Percentiles rank a stretch among this genome's conserved stretches.
Conservation (phyloP, 768 basidiomycete species). For the Mycena rebaudengoi region DNA sequence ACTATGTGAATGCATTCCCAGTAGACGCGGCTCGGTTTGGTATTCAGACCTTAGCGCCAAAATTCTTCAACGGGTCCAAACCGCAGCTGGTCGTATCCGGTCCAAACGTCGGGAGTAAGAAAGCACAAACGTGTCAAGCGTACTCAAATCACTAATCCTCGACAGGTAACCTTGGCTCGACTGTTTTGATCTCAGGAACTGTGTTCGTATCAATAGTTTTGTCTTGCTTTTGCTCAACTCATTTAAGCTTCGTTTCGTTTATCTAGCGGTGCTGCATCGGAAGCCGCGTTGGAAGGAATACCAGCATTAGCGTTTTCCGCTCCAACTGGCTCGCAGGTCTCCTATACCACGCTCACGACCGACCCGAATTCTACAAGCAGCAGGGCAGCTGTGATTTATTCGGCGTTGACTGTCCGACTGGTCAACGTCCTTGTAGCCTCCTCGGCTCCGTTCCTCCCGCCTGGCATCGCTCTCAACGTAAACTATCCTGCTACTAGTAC, state of each 20-base stretch:
- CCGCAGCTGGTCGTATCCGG: conserved; percentile 58
- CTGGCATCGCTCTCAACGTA: conserved; percentile 55
- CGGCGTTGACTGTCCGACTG: conserved; percentile 52
- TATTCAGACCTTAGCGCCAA: conserved; percentile 54
- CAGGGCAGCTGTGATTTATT: conserved; percentile 50
- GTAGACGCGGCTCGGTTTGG: conserved; percentile 48
- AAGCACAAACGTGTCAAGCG: not conserved
- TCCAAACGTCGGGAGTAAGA: conserved; percentile 54
- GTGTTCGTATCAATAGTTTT: conserved; percentile 40
- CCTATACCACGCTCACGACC: conserved; percentile 57
- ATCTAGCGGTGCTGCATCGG: conserved; percentile 57
- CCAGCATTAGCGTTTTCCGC: conserved; percentile 17
- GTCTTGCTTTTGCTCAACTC: not conserved
- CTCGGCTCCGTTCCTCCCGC: conserved; percentile 48
- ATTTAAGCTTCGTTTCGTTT: not conserved
- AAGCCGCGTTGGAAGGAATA: conserved; percentile 57
- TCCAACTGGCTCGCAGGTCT: conserved; percentile 42
- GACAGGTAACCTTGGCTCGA: conserved; percentile 44
- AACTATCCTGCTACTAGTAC: conserved; percentile 54
- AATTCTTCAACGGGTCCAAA: conserved; percentile 43
- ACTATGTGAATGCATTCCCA: conserved; percentile 48
- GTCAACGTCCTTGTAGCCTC: conserved; percentile 41
- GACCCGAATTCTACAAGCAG: conserved; percentile 44
- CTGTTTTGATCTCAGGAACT: conserved; percentile 49
- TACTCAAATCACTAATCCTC: not conserved